Evolutionary conservation across 768 basidiomycete genomes (phyloP).

Genomic region (Rhizopogon vesiculosus): DNA sequence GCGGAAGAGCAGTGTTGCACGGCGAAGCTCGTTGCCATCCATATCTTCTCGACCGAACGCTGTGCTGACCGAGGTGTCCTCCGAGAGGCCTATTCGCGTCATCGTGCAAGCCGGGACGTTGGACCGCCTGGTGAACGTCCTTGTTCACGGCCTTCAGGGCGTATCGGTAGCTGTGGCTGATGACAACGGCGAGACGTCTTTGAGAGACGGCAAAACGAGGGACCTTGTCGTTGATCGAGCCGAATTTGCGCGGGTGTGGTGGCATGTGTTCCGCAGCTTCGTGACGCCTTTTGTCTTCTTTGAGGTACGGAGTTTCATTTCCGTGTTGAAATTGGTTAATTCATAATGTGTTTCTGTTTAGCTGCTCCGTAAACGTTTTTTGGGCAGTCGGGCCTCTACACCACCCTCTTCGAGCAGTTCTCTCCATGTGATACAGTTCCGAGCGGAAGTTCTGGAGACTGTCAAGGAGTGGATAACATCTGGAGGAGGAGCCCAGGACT

Average conservation of each 20-base stretch:
- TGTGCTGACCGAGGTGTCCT: conserved; percentile 55
- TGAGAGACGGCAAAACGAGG: conserved; percentile 69
- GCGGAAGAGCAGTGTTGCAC: conserved; percentile 70
- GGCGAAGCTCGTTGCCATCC: conserved; percentile 76
- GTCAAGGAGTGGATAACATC: conserved; percentile 67
- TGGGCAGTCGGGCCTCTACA: conserved; percentile 41
- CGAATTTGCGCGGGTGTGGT: conserved; percentile 78
- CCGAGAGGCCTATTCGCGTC: conserved; percentile 70
- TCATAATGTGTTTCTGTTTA: conserved; percentile 20
- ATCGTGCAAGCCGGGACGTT: conserved; percentile 77
- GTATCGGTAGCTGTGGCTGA: conserved; percentile 80
- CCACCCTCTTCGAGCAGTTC: conserved; percentile 37
- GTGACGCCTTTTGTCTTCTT: conserved; percentile 79
- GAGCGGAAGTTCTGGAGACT: conserved; percentile 60
- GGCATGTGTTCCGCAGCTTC: conserved; percentile 79
- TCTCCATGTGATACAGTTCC: conserved; percentile 43
- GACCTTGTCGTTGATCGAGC: conserved; percentile 66
- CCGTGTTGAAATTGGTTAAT: background rate
- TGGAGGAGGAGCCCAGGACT: conserved; percentile 77
- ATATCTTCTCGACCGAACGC: conserved; percentile 60
- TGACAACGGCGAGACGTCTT: conserved; percentile 81
- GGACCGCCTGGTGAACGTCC: conserved; percentile 65
- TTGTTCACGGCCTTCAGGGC: conserved; percentile 73
- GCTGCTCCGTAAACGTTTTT: conserved; percentile 74
- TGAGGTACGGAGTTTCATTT: conserved; percentile 49